A percentile compares a stretch with the other conserved stretches of the same genome.
Conservation (phyloP, 495 filamentous ascomycete genomes). For the Hypoxylon perforatum region DNA sequence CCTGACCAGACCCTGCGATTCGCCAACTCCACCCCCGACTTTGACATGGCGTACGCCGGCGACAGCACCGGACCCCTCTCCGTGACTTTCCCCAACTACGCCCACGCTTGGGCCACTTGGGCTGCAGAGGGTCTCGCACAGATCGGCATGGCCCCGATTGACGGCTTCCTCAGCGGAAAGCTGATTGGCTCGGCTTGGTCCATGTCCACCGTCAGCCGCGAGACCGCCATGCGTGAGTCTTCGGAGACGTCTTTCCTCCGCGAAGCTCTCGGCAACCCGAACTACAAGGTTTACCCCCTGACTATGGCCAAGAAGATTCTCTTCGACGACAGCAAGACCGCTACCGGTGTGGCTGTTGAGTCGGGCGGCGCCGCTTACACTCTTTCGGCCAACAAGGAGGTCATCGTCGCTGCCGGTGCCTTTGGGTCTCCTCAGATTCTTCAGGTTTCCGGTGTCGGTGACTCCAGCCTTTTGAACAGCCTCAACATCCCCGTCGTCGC, state of each 20-base stretch:
- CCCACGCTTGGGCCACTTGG: slow-evolving; percentile 56
- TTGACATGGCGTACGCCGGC: slow-evolving; percentile 46
- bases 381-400: slow-evolving; percentile 51
- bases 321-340: slow-evolving; percentile 18
- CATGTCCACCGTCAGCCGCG: not conserved
- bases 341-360: slow-evolving; percentile 17
- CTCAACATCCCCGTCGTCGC: slow-evolving; percentile 52
- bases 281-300: slow-evolving; percentile 15
- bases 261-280: not conserved
- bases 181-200: not conserved
- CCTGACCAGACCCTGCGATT: slow-evolving; percentile 52
- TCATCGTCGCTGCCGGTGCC: slow-evolving; percentile 58
- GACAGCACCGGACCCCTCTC: slow-evolving; percentile 58
- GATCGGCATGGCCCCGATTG: slow-evolving; percentile 51
- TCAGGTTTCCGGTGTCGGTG: slow-evolving; percentile 63
- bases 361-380: slow-evolving; percentile 4
- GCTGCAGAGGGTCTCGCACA: slow-evolving; percentile 41
- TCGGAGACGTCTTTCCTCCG: slow-evolving; percentile 1
- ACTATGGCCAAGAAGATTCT: slow-evolving; percentile 23
- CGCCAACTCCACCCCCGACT: slow-evolving; percentile 58
- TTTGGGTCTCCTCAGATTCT: slow-evolving; percentile 61
- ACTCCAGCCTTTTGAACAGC: slow-evolving; percentile 44
- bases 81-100: slow-evolving; percentile 64
- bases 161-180: not conserved
- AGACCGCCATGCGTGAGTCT: not conserved